Evolutionary conservation across 2,329 filamentous ascomycete genomes (phyloP).

Genomic region (Tolypocladium sp.): DNA sequence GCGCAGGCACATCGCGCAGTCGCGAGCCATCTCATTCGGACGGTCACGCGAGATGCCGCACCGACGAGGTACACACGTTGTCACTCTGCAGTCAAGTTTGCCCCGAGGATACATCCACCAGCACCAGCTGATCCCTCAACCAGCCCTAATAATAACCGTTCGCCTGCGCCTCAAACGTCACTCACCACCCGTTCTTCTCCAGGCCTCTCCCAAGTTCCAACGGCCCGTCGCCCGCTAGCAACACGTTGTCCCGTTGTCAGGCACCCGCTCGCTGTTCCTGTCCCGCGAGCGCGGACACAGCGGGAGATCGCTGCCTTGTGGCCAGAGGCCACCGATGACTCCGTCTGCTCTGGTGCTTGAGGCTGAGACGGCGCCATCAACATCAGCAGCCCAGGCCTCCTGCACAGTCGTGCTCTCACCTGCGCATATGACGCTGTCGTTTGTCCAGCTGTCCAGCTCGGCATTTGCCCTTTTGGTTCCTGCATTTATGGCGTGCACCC

Average conservation of each 20-base stretch:
- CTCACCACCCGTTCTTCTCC: not conserved
- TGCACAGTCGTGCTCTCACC: conserved; percentile 2
- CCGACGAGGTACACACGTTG: not conserved
- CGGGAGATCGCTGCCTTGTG: not conserved
- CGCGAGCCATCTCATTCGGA: not conserved
- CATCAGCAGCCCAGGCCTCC: conserved; percentile 8
- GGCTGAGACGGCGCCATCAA: conserved; percentile 1
- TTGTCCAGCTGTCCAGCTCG: not conserved
- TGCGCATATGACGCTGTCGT: conserved; percentile 6
- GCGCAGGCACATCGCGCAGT: not conserved
- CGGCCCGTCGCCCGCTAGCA: not conserved
- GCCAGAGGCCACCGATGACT: not conserved
- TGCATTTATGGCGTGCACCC: conserved; percentile 16
- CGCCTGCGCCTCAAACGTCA: not conserved
- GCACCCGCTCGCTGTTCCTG: not conserved
- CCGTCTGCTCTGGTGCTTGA: not conserved
- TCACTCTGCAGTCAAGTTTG: not conserved
- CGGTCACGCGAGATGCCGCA: not conserved
- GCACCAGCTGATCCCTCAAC: not conserved
- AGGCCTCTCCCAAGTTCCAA: not conserved
- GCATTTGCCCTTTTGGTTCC: conserved; percentile 11
- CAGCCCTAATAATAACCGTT: not conserved
- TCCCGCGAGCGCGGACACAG: not conserved
- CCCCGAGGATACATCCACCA: not conserved
- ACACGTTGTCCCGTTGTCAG: not conserved